phyloP scores from a whole-genome alignment of 2,329 filamentous ascomycete genomes.

The Ascochyta lentis region DNA sequence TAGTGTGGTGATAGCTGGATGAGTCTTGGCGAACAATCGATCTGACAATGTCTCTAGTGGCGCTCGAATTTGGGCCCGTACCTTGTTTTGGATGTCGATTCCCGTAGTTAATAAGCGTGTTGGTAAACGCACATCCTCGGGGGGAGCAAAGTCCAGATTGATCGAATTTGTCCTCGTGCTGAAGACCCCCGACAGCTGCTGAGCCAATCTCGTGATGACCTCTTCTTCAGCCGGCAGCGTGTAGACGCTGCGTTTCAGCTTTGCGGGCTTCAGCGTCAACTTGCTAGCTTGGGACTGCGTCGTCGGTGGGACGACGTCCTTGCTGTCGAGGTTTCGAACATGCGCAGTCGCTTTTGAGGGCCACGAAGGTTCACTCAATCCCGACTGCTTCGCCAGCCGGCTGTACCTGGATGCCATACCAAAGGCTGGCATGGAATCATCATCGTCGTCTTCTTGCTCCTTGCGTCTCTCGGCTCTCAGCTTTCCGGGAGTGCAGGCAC shows the following conservation, averaged over 20 bases:
- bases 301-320: neutral
- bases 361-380: slow-evolving; percentile 73
- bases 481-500: slow-evolving; percentile 57
- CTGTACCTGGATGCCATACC: slow-evolving; percentile 26
- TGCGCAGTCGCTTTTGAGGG: slow-evolving; percentile 66
- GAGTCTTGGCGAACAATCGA: slow-evolving; percentile 34
- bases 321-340: slow-evolving; percentile 37
- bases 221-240: slow-evolving; percentile 33
- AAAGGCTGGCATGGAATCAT: slow-evolving; percentile 23
- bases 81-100: slow-evolving; percentile 48
- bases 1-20: slow-evolving; percentile 67
- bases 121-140: slow-evolving; percentile 43
- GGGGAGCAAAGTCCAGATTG: slow-evolving; percentile 22
- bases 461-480: slow-evolving; percentile 45
- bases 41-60: slow-evolving; percentile 13
- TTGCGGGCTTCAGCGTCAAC: slow-evolving; percentile 28
- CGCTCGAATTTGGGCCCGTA: slow-evolving; percentile 38
- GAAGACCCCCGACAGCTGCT: slow-evolving; percentile 24
- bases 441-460: slow-evolving; percentile 26
- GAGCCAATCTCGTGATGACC: slow-evolving; percentile 31
- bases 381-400: slow-evolving; percentile 65
- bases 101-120: slow-evolving; percentile 46
- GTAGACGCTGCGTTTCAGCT: slow-evolving; percentile 50
- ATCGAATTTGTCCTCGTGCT: neutral
- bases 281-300: neutral